These are phyloP conservation scores for Alternaria sp. DNA, from an alignment of 2,329 filamentous ascomycete genomes.

Conservation along the genomic window DNA sequence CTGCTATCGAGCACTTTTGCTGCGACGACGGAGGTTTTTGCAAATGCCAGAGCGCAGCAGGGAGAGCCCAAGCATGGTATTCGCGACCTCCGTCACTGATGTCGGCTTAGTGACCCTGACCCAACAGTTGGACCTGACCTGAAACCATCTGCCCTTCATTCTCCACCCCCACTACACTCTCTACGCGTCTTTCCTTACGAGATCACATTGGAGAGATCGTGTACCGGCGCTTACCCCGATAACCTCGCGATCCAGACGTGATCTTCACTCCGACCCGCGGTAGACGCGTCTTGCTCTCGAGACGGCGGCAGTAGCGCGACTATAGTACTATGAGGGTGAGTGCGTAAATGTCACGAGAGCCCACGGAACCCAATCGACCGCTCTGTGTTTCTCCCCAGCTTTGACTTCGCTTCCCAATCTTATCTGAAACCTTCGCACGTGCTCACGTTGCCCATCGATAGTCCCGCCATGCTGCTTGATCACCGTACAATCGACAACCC, in stretches of 20 bases:
- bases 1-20: slow-evolving; percentile 39
- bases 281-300: slow-evolving; percentile 27
- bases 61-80: slow-evolving; percentile 29
- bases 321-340: slow-evolving; percentile 48
- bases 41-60: slow-evolving; percentile 29
- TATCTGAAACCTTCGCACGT: slow-evolving; percentile 15
- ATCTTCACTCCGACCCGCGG: slow-evolving; percentile 28
- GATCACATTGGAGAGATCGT: slow-evolving; percentile 34
- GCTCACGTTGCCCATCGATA: slow-evolving; percentile 19
- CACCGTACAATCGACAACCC: slow-evolving; percentile 9
- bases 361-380: slow-evolving; percentile 11
- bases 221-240: slow-evolving; percentile 32
- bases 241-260: slow-evolving; percentile 18
- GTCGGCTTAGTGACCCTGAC: slow-evolving; percentile 31
- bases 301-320: slow-evolving; percentile 35
- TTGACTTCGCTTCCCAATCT: slow-evolving; percentile 14
- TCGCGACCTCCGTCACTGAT: slow-evolving; percentile 23
- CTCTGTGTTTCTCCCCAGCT: slow-evolving; percentile 24
- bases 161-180: slow-evolving; percentile 40
- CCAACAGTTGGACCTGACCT: slow-evolving; percentile 26
- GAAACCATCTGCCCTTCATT: slow-evolving; percentile 36
- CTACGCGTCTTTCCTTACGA: slow-evolving; percentile 34
- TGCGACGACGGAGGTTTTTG: slow-evolving; percentile 30
- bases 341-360: slow-evolving; percentile 43
- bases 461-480: slow-evolving; percentile 16